Evolutionary conservation across 345 rosid genomes (phyloP).

Genomic region (Limnanthes douglasii): DNA sequence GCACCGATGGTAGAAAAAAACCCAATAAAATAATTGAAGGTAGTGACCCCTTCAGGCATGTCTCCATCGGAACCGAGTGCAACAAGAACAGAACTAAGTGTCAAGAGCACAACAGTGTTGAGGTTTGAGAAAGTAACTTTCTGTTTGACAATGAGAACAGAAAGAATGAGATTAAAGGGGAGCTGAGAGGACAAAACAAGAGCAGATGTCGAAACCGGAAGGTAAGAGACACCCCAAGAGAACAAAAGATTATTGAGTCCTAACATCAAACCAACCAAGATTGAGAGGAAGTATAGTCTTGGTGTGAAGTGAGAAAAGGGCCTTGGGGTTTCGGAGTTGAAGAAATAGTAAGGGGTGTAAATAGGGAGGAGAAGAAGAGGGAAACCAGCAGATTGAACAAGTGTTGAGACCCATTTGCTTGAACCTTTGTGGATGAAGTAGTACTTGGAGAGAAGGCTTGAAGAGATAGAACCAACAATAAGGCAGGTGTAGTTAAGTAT

Average conservation of each 20-base stretch:
- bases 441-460: conserved; percentile 57
- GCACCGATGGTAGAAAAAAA: conserved; percentile 68
- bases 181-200: conserved; percentile 77
- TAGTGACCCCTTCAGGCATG: conserved; percentile 31
- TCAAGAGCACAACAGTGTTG: conserved; percentile 64
- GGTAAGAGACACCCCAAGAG: conserved; percentile 81
- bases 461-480: conserved; percentile 53
- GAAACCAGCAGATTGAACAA: conserved; percentile 84
- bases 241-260: conserved; percentile 81
- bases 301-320: conserved; percentile 61
- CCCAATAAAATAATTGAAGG: conserved; percentile 52
- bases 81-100: conserved; percentile 55
- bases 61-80: conserved; percentile 46
- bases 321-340: conserved; percentile 33
- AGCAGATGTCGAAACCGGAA: conserved; percentile 84
- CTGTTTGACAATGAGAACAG: conserved; percentile 66
- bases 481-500: conserved; percentile 30
- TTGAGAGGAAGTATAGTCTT: conserved; percentile 19
- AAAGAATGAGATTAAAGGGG: conserved; percentile 64
- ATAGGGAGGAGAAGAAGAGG: conserved; percentile 61
- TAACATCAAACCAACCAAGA: conserved; percentile 43
- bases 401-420: conserved; percentile 86
- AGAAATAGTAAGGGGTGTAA: conserved; percentile 26
- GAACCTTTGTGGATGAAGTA: conserved; percentile 76
- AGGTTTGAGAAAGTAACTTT: conserved; percentile 64